Evolutionary conservation across 2,329 filamentous ascomycete species (phyloP).

Genomic region (Tricladium varicosporioides): DNA sequence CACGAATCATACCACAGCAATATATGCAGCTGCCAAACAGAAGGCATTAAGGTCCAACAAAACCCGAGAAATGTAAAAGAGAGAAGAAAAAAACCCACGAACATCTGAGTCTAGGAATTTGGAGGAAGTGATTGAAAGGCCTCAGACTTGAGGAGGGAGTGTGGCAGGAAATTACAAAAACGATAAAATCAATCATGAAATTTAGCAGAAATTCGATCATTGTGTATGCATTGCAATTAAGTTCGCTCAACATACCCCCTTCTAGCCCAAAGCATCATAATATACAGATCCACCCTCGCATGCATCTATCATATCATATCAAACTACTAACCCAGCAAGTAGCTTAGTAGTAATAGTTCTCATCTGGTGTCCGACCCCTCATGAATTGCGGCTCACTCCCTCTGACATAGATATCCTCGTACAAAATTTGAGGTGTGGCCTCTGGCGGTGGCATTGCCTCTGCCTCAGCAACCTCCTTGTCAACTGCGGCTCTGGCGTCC

Average conservation of each 20-base stretch:
- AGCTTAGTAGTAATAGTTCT: conserved; percentile 70
- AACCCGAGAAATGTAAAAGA: too few species aligned
- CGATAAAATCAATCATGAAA: too few species aligned
- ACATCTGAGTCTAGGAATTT: too few species aligned
- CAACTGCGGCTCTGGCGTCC: conserved; percentile 80
- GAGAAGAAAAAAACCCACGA: too few species aligned
- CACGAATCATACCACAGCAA: too few species aligned
- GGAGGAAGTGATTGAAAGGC: too few species aligned
- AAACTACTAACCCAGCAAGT: background rate
- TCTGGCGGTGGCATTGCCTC: conserved; percentile 86
- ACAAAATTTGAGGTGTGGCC: conserved; percentile 77
- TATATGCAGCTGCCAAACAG: too few species aligned
- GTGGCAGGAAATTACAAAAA: too few species aligned
- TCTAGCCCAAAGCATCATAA: background rate
- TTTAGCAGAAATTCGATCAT: too few species aligned
- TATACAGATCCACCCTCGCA: background rate
- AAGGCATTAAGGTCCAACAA: too few species aligned
- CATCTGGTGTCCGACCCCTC: conserved; percentile 82
- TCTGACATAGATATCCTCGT: conserved; percentile 92
- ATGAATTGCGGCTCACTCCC: conserved; percentile 87
- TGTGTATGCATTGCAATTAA: background rate
- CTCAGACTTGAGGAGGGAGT: too few species aligned
- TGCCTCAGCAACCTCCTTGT: conserved; percentile 84
- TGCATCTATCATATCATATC: background rate
- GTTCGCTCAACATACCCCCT: background rate